A percentile compares a stretch with the other conserved stretches of the same genome.
Conservation (phyloP, 108 stramenopile genomes). For the Skeletonema potamos region DNA sequence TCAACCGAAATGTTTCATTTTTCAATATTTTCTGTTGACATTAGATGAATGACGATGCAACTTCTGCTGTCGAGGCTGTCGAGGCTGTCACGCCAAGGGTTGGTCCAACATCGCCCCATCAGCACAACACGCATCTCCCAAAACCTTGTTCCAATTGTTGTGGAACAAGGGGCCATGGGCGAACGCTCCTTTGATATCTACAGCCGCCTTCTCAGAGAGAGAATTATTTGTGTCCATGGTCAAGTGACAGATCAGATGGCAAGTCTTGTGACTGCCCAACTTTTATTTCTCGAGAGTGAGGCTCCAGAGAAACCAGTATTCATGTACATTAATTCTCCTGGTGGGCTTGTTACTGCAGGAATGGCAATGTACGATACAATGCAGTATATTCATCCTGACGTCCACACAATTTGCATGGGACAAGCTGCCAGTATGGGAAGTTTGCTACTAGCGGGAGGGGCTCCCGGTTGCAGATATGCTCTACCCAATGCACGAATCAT, state of each 20-base stretch:
- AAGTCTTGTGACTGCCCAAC: constrained; percentile 89
- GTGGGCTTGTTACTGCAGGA: constrained; percentile 92
- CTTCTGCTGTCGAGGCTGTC: too few species aligned
- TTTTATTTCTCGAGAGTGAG: constrained; percentile 93
- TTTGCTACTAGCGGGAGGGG: constrained; percentile 88
- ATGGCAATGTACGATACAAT: constrained; percentile 97
- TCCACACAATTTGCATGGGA: constrained; percentile 97
- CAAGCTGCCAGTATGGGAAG: constrained; percentile 96
- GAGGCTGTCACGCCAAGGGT: background rate
- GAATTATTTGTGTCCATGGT: constrained; percentile 94
- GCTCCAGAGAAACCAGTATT: constrained; percentile 82
- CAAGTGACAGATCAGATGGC: constrained; percentile 93
- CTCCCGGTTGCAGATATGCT: constrained; percentile 71
- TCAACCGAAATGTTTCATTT: too few species aligned
- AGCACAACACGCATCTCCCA: constrained; percentile 12
- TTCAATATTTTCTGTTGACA: too few species aligned
- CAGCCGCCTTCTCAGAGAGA: constrained; percentile 93
- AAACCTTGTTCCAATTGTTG: constrained; percentile 46
- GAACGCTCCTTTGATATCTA: constrained; percentile 96
- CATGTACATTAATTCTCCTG: constrained; percentile 96
- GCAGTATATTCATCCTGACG: constrained; percentile 93
- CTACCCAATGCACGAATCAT: constrained; percentile 93
- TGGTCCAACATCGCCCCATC: constrained; percentile 15
- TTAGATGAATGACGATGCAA: background rate
- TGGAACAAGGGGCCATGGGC: constrained; percentile 54